phyloP scores from a whole-genome alignment of 2,329 filamentous ascomycete species.

The Pseudogymnoascus sp. region DNA sequence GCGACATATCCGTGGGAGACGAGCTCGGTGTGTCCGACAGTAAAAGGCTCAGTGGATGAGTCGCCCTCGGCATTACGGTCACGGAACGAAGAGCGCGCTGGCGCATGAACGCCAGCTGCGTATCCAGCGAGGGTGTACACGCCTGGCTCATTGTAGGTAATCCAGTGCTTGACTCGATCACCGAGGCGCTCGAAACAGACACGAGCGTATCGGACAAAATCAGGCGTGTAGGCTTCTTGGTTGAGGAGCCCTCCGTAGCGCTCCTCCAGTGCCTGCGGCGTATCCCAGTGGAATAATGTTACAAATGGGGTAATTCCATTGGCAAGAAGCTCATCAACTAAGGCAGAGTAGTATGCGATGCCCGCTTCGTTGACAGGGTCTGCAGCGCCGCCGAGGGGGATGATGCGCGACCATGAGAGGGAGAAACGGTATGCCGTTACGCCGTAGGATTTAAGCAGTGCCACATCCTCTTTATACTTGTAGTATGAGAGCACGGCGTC shows the following conservation, averaged over 20 bases:
- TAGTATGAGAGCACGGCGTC: slow-evolving; percentile 33
- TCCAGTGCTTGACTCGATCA: slow-evolving; percentile 61
- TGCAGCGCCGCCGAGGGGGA: slow-evolving; percentile 36
- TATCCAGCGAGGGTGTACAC: slow-evolving; percentile 76
- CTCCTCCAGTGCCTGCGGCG: slow-evolving; percentile 30
- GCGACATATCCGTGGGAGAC: slow-evolving; percentile 73
- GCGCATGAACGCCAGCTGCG: slow-evolving; percentile 67
- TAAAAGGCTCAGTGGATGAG: slow-evolving; percentile 70
- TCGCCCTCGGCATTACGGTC: slow-evolving; percentile 62
- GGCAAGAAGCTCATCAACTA: slow-evolving; percentile 1
- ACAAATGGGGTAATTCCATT: background rate
- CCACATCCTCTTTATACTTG: slow-evolving; percentile 44
- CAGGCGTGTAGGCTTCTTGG: slow-evolving; percentile 26
- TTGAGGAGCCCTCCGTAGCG: slow-evolving; percentile 30
- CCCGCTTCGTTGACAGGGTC: slow-evolving; percentile 9
- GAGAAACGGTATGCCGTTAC: slow-evolving; percentile 56
- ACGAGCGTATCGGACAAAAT: slow-evolving; percentile 31
- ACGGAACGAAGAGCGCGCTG: slow-evolving; percentile 69
- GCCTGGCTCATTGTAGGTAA: slow-evolving; percentile 87
- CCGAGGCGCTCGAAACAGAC: slow-evolving; percentile 30
- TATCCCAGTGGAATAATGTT: slow-evolving; percentile 7
- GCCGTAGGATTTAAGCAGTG: slow-evolving; percentile 48
- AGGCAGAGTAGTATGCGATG: background rate
- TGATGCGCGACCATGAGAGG: slow-evolving; percentile 55
- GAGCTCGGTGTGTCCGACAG: slow-evolving; percentile 70